Evolutionary conservation across 1,284 basidiomycete genomes (phyloP), one percentile per base, ranked within the genome.

Genomic region (Athelia psychrophila): DNA sequence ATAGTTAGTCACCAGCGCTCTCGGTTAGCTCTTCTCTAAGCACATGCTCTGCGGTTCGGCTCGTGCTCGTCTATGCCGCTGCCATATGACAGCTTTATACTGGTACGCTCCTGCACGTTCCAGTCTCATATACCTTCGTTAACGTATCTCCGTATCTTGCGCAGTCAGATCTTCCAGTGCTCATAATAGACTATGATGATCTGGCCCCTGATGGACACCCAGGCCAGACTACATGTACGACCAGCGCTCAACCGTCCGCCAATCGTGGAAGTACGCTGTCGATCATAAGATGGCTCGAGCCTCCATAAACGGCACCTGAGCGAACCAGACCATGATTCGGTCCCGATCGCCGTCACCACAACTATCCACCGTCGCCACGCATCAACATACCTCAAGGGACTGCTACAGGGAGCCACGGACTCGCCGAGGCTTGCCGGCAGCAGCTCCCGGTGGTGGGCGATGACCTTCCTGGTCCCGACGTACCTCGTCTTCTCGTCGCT

Each of bases 41-140:
- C 92, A 90, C 61, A 79, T 93, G 44, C 82, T 93, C 49, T 89
- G 88, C 53, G 91, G 91, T 18, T 90, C 89, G n/a, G 91, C 94
- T 20, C 77, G 91, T 57, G n/a, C 86, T 93, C 71, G 89, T 93
- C 27, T 93, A 93, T 61, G 91, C 91, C 18, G n/a, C n/a, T n/a
- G 88, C 92, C 58, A 93, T 93, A 51, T 94, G n/a, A 93, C 64
- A 91, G 90, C 0, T 73, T 93, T 44, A 93, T 93, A 68, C 71
- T 93, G 56, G 87, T 86, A 62, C 52, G 73, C 55, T n/a, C 30
- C n/a, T n/a, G 32, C 2, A 3, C n/a, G n/a, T 42, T 25, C 49
- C 46, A 50, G 48, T 51, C 36, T 55, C 32, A 48, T 50, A 56
- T 36, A 56, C 27, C n/a, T 16, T 15, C 49, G 25, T 35, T 5